phyloP scores from a whole-genome alignment of 106 monocot species.

The Amphibolis antarctica region DNA sequence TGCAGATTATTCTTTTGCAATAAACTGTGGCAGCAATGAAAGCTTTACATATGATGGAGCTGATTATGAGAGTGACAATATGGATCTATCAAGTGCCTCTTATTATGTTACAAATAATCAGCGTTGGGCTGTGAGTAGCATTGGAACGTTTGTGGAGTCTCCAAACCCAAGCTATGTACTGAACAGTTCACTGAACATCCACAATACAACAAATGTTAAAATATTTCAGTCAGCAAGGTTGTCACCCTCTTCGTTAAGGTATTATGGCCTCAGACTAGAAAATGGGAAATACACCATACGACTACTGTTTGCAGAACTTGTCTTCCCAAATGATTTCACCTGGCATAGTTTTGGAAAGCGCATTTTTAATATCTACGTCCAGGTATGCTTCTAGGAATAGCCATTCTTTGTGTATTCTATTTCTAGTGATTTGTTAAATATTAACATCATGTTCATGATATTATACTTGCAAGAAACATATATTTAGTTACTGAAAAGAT shows the following conservation, averaged over 20 bases:
- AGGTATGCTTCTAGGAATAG: conserved; percentile 28
- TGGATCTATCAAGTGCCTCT: conserved; percentile 39
- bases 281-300: conserved; percentile 78
- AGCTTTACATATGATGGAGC: conserved; percentile 30
- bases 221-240: conserved; percentile 64
- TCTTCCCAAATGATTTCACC: conserved; percentile 19
- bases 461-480: too few species aligned
- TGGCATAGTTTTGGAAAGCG: conserved; percentile 65
- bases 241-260: conserved; percentile 80
- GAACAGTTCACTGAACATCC: conserved; percentile 23
- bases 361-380: conserved; percentile 78
- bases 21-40: conserved; percentile 70
- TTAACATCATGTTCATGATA: too few species aligned
- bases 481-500: too few species aligned
- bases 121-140: conserved; percentile 70
- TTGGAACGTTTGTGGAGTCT: conserved; percentile 43
- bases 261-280: conserved; percentile 83
- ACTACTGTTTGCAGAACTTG: conserved; percentile 52
- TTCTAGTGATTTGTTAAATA: neutral
- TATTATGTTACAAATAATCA: conserved; percentile 44
- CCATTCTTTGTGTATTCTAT: neutral
- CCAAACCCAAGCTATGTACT: conserved; percentile 29
- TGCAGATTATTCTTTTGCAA: conserved; percentile 60
- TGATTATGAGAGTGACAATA: conserved; percentile 43
- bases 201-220: conserved; percentile 49